Evolutionary conservation across 148 eudicot genomes (phyloP).

Genomic region (Silene uniflora): DNA sequence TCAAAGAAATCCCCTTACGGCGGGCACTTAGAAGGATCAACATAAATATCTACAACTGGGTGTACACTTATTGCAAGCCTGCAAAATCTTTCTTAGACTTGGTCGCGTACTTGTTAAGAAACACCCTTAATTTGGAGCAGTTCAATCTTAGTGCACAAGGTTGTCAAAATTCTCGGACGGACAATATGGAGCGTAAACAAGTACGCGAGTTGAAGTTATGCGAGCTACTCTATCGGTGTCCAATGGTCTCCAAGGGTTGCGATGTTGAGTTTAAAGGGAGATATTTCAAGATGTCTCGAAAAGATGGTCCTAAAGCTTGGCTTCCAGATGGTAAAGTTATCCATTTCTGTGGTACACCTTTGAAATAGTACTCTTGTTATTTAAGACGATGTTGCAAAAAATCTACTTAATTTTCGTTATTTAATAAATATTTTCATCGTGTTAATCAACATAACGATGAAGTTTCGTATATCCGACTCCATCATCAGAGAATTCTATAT

Average conservation of each 20-base stretch:
- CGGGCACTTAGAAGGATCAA: not conserved
- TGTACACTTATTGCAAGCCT: not conserved
- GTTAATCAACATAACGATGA: too few relatives aligned
- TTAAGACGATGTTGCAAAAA: too few relatives aligned
- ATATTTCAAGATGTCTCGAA: not conserved
- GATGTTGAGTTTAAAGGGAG: slow-evolving; percentile 2
- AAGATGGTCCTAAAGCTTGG: not conserved
- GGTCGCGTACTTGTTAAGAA: not conserved
- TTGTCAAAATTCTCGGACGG: too few relatives aligned
- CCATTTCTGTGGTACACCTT: too few relatives aligned
- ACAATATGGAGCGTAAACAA: not conserved
- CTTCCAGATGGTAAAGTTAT: not conserved
- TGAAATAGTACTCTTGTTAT: too few relatives aligned
- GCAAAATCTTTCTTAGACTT: not conserved
- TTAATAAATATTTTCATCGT: too few relatives aligned
- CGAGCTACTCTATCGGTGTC: not conserved
- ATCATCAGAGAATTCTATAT: too few relatives aligned
- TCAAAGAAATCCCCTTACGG: too few relatives aligned
- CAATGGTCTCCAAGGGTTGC: not conserved
- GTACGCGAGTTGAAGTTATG: not conserved
- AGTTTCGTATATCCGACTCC: too few relatives aligned
- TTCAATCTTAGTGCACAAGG: not conserved
- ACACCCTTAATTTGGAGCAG: not conserved
- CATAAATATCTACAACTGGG: not conserved
- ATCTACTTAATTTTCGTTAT: too few relatives aligned